Base-by-base conservation (phyloP, 2,329 filamentous ascomycete species). In the Neoscytalidium dimidiatum region DNA sequence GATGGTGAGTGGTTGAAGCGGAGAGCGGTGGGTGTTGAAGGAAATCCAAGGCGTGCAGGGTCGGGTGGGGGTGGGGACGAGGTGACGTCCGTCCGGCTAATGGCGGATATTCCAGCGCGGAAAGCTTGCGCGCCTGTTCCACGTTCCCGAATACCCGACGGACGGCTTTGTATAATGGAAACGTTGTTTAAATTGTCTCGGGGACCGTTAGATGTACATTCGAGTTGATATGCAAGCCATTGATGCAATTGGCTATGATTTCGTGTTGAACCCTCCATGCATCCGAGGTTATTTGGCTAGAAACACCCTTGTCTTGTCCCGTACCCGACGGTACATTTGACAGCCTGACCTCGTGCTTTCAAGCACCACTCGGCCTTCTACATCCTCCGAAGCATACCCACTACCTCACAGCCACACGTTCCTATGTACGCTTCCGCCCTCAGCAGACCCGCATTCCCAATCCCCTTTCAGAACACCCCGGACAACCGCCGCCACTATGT, bases 1-100 rank as follows among this genome's bases (percentile, higher is more conserved):
- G 57, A 38, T 48, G 43, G 9, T 13, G 56, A 11, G 44, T 46
- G 38, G 56, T 19, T 8, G 17, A 31, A 17, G 9, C 44, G 43
- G 58, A 26, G 29, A 38, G 31, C 31, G 41, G 57, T 28, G 58
- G 58, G 44, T 51, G 58, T 62, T 62, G 58, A 49, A 62, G 58
- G 58, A 62, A 62, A 62, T 62, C 41, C 58, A 48, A 61, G 57
- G 57, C 28, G 28, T 11, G 26, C 5, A 29, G 29, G 28, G 4
- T n/a, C n/a, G 6, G 57, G 28, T 29, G 19, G 21, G 23, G 28
- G 29, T 38, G 56, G 41, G 53, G 26, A n/a, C 14, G 19, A n/a
- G n/a, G 13, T 5, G 19, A n/a, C 43, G 28, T 7, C 31, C 41
- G 57, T 28, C 31, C 58, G 58, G 58, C 58, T 62, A 62, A 38